Evolutionary conservation across 148 eudicot species (phyloP).

Genomic region (Rhododendron ferrugineum): DNA sequence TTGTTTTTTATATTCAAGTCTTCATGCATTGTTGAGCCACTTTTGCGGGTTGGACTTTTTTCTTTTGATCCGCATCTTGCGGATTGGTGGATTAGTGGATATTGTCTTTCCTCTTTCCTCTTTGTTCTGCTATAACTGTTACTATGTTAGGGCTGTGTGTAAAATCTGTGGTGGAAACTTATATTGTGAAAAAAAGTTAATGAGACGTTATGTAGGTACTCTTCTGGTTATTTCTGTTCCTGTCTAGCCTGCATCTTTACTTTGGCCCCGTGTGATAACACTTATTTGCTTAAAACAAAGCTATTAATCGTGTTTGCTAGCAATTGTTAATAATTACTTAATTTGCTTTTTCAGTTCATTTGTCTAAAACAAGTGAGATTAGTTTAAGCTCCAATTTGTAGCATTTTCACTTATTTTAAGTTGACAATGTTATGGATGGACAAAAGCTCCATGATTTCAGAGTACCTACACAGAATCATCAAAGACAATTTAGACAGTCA

Average conservation of each 20-base stretch:
- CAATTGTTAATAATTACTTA: too few species aligned
- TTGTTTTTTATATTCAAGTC: not conserved
- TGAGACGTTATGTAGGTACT: not conserved
- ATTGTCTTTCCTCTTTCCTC: not conserved
- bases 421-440: too few species aligned
- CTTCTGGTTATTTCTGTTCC: not conserved
- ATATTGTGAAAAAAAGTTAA: not conserved
- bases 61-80: not conserved
- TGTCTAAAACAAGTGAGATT: too few species aligned
- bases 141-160: not conserved
- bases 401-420: too few species aligned
- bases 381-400: too few species aligned
- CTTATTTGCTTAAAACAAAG: too few species aligned
- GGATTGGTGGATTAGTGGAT: not conserved
- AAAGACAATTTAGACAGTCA: not conserved
- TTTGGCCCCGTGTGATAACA: too few species aligned
- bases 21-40: not conserved
- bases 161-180: not conserved
- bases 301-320: too few species aligned
- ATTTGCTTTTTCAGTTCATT: too few species aligned
- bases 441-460: not conserved
- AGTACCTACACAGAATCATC: not conserved
- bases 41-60: too few species aligned
- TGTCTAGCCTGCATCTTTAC: not conserved
- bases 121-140: not conserved